These are phyloP conservation scores for Pistacia vera DNA, from an alignment of 345 rosid genomes.

Conservation along the genomic window DNA sequence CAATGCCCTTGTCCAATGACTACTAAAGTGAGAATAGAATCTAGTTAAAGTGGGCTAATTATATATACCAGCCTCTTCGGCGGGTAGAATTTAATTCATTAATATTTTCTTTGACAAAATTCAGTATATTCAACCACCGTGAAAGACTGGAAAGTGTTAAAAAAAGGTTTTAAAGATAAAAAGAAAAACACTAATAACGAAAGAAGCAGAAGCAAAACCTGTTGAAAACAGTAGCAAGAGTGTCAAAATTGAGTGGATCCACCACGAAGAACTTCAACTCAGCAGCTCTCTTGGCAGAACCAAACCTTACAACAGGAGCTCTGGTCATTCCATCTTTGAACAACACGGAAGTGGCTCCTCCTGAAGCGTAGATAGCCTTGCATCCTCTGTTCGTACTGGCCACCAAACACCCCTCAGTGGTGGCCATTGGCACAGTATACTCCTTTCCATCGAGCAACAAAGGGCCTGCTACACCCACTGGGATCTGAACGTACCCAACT, in stretches of 20 bases:
- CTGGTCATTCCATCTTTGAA: conserved; percentile 50
- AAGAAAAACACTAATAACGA: background rate
- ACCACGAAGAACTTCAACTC: conserved; percentile 39
- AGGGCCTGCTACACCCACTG: conserved; percentile 62
- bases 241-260: conserved; percentile 45
- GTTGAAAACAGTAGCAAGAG: conserved; percentile 40
- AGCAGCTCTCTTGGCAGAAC: conserved; percentile 44
- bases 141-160: no score
- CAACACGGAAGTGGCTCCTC: conserved; percentile 40
- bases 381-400: conserved; percentile 63
- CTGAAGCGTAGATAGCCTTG: conserved; percentile 47
- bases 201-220: conserved; percentile 16
- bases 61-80: no score
- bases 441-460: conserved; percentile 46
- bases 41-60: no score
- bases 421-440: conserved; percentile 55
- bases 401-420: conserved; percentile 61
- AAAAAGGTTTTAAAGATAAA: background rate
- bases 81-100: no score
- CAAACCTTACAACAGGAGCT: conserved; percentile 52
- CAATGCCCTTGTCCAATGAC: background rate
- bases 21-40: no score
- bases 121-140: no score
- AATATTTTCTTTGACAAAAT: no score
- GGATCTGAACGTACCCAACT: conserved; percentile 57